A percentile compares a stretch with the other conserved stretches of the same genome.
phyloP scores from a whole-genome alignment of 148 eudicot species.

The Heliamphora exappendiculata region DNA sequence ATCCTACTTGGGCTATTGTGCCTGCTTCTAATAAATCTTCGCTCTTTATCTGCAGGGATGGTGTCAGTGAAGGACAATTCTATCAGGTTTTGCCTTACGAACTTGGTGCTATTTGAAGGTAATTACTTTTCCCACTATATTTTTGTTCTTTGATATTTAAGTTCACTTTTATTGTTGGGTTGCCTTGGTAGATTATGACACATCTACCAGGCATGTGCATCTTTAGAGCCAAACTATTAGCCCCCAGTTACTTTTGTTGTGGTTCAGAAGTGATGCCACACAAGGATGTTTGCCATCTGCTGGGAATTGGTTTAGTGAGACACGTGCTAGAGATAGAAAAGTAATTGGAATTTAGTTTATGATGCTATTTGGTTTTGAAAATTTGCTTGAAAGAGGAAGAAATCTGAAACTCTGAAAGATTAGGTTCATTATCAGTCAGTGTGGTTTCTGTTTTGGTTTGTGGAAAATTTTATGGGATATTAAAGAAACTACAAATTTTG shows the following conservation, averaged over 20 bases:
- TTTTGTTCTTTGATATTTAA: conserved; percentile 5
- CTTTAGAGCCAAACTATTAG: conserved; percentile 85
- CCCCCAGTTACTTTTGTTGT: conserved; percentile 89
- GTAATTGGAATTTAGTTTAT: too few relatives aligned
- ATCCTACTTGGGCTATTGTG: neutral
- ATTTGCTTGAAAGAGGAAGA: too few relatives aligned
- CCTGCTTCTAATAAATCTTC: neutral
- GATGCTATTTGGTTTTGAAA: too few relatives aligned
- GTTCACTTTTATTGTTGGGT: neutral
- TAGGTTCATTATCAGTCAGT: too few relatives aligned
- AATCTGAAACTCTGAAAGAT: too few relatives aligned
- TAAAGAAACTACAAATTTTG: too few relatives aligned
- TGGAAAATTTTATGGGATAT: too few relatives aligned
- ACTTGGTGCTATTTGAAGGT: conserved; percentile 77
- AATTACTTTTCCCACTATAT: too few relatives aligned
- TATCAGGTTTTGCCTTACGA: conserved; percentile 72
- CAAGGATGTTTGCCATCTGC: conserved; percentile 78
- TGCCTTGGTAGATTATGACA: neutral
- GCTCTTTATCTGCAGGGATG: conserved; percentile 42
- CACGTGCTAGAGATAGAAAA: too few relatives aligned
- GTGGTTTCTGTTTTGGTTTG: too few relatives aligned
- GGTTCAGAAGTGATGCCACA: conserved; percentile 88
- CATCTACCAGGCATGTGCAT: conserved; percentile 58
- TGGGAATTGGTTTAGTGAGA: too few relatives aligned
- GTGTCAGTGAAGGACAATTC: conserved; percentile 85